Evolutionary conservation across 352 stramenopile species (phyloP).

Genomic region (Phytophthora meadii): DNA sequence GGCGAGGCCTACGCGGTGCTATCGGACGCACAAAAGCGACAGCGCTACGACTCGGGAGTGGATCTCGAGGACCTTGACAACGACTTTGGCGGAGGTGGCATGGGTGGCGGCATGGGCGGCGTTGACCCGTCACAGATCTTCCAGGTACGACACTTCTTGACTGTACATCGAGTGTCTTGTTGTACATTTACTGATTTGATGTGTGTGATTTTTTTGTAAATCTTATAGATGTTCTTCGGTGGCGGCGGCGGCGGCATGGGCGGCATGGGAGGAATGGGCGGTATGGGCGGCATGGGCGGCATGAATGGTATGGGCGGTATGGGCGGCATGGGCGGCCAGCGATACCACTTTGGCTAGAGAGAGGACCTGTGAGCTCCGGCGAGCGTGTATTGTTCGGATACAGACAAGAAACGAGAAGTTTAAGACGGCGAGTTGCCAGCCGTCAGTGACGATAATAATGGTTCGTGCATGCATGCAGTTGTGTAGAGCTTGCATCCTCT

Average conservation of each 20-base stretch:
- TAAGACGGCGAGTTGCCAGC: slow-evolving; percentile 26
- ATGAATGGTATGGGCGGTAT: slow-evolving; percentile 54
- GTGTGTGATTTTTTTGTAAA: not conserved
- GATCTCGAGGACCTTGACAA: slow-evolving; percentile 95
- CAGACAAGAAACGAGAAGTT: slow-evolving; percentile 33
- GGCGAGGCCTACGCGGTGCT: slow-evolving; percentile 96
- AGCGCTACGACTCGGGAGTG: slow-evolving; percentile 95
- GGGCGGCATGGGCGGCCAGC: slow-evolving; percentile 58
- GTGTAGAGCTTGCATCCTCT: slow-evolving; percentile 17
- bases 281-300: slow-evolving; percentile 51
- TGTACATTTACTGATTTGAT: slow-evolving; percentile 4
- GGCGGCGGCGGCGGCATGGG: slow-evolving; percentile 54
- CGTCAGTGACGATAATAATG: slow-evolving; percentile 41
- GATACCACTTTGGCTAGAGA: slow-evolving; percentile 86
- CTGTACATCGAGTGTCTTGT: not conserved
- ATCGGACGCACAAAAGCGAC: slow-evolving; percentile 92
- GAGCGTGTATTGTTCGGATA: slow-evolving; percentile 37
- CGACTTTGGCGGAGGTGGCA: slow-evolving; percentile 76
- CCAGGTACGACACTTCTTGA: slow-evolving; percentile 53
- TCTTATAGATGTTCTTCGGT: slow-evolving; percentile 83
- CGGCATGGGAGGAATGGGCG: slow-evolving; percentile 62
- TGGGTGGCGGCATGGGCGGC: slow-evolving; percentile 83
- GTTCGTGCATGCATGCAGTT: slow-evolving; percentile 23
- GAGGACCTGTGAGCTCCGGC: slow-evolving; percentile 23
- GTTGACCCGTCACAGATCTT: slow-evolving; percentile 88